These are phyloP conservation scores for Paraphaeosphaeria minitans DNA, from an alignment of 2,329 filamentous ascomycete species.

Conservation along the genomic window DNA sequence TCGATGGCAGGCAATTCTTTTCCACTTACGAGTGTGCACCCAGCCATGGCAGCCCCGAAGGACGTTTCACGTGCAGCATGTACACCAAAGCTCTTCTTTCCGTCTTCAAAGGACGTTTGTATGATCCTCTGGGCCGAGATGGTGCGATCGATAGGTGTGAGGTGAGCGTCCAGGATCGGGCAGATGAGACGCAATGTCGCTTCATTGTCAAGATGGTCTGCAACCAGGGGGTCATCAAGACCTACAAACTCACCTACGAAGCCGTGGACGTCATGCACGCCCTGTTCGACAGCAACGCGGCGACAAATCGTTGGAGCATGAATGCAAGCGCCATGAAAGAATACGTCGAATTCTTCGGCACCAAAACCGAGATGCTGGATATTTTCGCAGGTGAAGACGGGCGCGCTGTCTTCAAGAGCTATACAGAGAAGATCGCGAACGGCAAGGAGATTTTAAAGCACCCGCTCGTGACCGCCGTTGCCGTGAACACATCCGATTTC, in stretches of 20 bases:
- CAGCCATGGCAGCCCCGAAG: slow-evolving; percentile 40
- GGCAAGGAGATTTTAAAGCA: slow-evolving; percentile 78
- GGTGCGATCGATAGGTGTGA: slow-evolving; percentile 76
- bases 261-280: slow-evolving; percentile 75
- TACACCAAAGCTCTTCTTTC: slow-evolving; percentile 73
- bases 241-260: slow-evolving; percentile 77
- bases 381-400: slow-evolving; percentile 71
- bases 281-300: slow-evolving; percentile 70
- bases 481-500: slow-evolving; percentile 77
- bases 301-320: slow-evolving; percentile 73
- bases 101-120: slow-evolving; percentile 71
- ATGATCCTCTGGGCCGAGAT: slow-evolving; percentile 69
- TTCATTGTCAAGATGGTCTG: slow-evolving; percentile 76
- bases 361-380: slow-evolving; percentile 79
- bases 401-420: slow-evolving; percentile 76
- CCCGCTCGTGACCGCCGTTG: slow-evolving; percentile 78
- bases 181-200: slow-evolving; percentile 70
- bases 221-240: slow-evolving; percentile 77
- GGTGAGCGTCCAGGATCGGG: slow-evolving; percentile 72
- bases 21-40: slow-evolving; percentile 69
- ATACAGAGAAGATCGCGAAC: slow-evolving; percentile 77
- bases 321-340: slow-evolving; percentile 73
- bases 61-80: slow-evolving; percentile 73
- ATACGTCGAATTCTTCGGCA: slow-evolving; percentile 79
- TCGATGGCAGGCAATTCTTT: slow-evolving; percentile 72